Conservation (phyloP, 2,329 filamentous ascomycete genomes). For the Trichoderma sp. region DNA sequence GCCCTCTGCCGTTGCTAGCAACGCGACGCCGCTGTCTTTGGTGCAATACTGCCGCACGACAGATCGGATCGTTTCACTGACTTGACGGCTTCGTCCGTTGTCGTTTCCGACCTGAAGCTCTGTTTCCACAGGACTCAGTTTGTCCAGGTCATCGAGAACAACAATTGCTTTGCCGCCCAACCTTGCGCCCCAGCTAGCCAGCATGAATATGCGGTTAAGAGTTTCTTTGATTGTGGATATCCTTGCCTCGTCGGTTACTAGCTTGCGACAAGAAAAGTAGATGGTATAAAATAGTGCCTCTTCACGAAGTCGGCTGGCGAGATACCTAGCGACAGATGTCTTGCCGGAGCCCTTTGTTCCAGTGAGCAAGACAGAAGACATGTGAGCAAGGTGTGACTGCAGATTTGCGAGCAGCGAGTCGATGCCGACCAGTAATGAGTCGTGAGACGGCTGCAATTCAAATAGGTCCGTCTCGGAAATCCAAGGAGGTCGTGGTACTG, state of each 20-base stretch:
- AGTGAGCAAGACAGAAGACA: constrained; percentile 85
- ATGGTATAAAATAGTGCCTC: constrained; percentile 76
- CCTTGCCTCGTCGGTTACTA: constrained; percentile 87
- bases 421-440: constrained; percentile 75
- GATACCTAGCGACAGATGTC: constrained; percentile 71
- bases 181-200: constrained; percentile 86
- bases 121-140: constrained; percentile 87
- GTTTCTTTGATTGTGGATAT: constrained; percentile 90
- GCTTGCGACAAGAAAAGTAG: constrained; percentile 82
- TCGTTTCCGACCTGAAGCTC: constrained; percentile 92
- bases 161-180: constrained; percentile 81
- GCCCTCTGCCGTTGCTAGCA: constrained; percentile 86
- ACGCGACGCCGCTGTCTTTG: constrained; percentile 73
- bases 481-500: constrained; percentile 65
- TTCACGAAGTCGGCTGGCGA: constrained; percentile 70
- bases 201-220: constrained; percentile 78
- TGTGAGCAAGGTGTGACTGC: constrained; percentile 72
- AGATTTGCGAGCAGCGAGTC: constrained; percentile 72
- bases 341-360: constrained; percentile 91
- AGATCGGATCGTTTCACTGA: constrained; percentile 83
- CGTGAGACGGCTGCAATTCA: constrained; percentile 55
- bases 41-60: constrained; percentile 83
- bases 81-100: constrained; percentile 86
- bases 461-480: constrained; percentile 43
- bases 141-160: constrained; percentile 89